phyloP scores from a whole-genome alignment of 2,329 filamentous ascomycete genomes.

The Hymenoscyphus occultus region DNA sequence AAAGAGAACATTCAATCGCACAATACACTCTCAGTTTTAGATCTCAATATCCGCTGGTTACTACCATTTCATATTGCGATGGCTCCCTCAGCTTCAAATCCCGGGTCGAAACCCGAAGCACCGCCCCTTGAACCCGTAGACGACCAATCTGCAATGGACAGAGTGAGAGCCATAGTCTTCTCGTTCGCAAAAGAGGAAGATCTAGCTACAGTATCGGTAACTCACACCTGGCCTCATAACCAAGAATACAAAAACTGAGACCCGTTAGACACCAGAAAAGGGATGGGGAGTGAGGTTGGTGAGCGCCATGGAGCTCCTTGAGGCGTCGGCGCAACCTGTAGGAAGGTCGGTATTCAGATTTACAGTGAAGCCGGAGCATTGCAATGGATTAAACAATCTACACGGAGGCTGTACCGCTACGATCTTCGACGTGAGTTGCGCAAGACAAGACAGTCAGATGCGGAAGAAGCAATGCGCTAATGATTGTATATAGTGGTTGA shows the following conservation, averaged over 20 bases:
- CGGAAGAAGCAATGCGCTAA: neutral
- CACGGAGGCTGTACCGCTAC: slow-evolving; percentile 64
- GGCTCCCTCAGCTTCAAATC: neutral
- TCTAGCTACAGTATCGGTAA: neutral
- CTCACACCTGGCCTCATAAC: slow-evolving; percentile 7
- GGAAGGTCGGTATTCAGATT: slow-evolving; percentile 40
- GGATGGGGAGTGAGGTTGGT: slow-evolving; percentile 30
- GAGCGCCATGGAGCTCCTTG: slow-evolving; percentile 24
- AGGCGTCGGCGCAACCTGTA: slow-evolving; percentile 26
- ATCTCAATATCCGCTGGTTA: neutral
- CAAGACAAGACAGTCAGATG: neutral
- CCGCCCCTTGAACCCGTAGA: neutral
- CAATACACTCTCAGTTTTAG: no score
- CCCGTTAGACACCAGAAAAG: slow-evolving; percentile 7
- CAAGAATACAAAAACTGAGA: neutral
- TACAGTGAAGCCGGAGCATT: slow-evolving; percentile 49
- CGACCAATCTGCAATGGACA: neutral
- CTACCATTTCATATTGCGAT: neutral
- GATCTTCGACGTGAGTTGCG: slow-evolving; percentile 53
- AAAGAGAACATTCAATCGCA: no score
- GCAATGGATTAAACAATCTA: slow-evolving; percentile 53
- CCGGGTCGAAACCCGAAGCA: neutral
- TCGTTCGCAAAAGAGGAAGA: neutral
- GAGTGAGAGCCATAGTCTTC: neutral
- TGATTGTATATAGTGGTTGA: slow-evolving; percentile 43